phyloP scores from a whole-genome alignment of 179 eudicot genomes.

The Dionaea muscipula region DNA sequence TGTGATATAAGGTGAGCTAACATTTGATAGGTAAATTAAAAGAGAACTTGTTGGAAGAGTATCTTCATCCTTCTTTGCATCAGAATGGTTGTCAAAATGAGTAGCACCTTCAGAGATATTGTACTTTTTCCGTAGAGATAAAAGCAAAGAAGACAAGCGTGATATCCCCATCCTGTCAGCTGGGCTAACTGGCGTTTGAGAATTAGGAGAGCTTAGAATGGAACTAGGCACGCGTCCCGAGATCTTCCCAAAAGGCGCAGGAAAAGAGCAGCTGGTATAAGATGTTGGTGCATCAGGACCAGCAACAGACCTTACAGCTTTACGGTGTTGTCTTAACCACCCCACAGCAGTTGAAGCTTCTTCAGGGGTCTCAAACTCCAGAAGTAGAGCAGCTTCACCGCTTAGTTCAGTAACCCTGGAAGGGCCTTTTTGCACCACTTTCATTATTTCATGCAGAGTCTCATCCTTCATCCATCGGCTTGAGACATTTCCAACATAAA shows the following conservation, averaged over 20 bases:
- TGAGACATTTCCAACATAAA: conserved; percentile 57
- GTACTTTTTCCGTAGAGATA: neutral
- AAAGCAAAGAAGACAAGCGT: neutral
- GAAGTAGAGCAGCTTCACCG: conserved; percentile 67
- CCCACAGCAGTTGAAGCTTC: conserved; percentile 69
- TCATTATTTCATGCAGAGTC: conserved; percentile 52
- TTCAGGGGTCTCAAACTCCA: conserved; percentile 88
- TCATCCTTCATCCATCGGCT: conserved; percentile 78
- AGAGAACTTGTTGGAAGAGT: neutral
- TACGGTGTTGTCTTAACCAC: conserved; percentile 62
- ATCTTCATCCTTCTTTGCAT: neutral
- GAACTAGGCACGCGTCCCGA: conserved; percentile 23
- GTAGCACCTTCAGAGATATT: neutral
- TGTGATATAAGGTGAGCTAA: neutral
- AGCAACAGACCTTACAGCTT: conserved; percentile 16
- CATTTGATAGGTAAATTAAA: neutral
- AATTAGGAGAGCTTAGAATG: conserved; percentile 47
- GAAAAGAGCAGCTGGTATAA: conserved; percentile 24
- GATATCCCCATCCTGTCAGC: conserved; percentile 21
- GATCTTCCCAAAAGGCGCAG: conserved; percentile 23
- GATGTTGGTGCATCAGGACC: conserved; percentile 29
- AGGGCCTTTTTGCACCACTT: conserved; percentile 51
- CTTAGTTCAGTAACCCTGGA: conserved; percentile 55
- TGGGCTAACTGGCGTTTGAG: conserved; percentile 35
- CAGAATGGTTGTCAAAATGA: neutral